phyloP scores from a whole-genome alignment of 129 eudicot genomes.

The Helianthus tuberosus region DNA sequence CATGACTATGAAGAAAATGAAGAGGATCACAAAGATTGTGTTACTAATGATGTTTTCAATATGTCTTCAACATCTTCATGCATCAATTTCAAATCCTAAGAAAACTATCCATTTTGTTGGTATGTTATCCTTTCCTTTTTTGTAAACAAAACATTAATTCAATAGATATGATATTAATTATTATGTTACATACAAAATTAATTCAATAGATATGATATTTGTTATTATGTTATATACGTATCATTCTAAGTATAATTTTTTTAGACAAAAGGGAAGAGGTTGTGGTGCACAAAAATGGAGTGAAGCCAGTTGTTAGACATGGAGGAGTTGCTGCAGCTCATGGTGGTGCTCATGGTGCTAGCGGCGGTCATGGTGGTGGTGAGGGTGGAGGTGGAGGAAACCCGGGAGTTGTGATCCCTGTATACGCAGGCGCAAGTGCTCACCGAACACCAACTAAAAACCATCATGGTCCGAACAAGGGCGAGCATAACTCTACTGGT shows the following conservation, averaged over 20 bases:
- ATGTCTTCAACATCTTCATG: constrained; percentile 23
- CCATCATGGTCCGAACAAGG: constrained; percentile 16
- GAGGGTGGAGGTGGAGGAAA: background rate
- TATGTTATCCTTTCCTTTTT: background rate
- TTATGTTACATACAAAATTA: too few relatives aligned
- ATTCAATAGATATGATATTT: too few relatives aligned
- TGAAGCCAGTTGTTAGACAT: constrained; percentile 21
- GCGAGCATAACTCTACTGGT: background rate
- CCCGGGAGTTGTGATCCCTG: constrained; percentile 19
- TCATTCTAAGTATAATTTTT: background rate
- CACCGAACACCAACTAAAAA: background rate
- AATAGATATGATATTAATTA: too few relatives aligned
- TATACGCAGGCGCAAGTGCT: constrained; percentile 24
- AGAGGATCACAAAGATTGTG: constrained; percentile 1
- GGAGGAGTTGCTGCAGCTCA: constrained; percentile 18
- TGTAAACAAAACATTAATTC: background rate
- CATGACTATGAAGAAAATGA: background rate
- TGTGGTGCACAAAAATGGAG: constrained; percentile 2
- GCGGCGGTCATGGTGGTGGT: background rate
- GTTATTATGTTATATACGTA: background rate
- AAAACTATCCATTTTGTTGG: constrained; percentile 7
- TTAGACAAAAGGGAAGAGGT: background rate
- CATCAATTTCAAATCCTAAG: constrained; percentile 16
- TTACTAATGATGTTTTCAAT: background rate
- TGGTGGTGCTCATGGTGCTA: constrained; percentile 3